These are phyloP conservation scores for Nakazawaea sp. DNA, from an alignment of 805 yeast species.

Conservation along the genomic window DNA sequence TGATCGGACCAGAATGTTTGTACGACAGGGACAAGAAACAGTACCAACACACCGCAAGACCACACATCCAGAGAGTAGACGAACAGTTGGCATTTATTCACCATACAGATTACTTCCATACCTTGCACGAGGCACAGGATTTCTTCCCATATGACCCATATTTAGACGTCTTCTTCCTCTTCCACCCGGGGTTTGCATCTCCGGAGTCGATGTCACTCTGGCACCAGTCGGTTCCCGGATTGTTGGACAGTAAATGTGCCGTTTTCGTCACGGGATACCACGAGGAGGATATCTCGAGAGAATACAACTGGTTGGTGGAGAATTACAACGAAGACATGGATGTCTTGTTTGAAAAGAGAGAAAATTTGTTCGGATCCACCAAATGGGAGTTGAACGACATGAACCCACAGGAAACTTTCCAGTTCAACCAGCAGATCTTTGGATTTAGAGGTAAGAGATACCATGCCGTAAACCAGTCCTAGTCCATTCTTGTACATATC, in stretches of 20 bases:
- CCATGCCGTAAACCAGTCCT: conserved; percentile 55
- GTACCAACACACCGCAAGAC: conserved; percentile 50
- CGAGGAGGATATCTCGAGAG: conserved; percentile 61
- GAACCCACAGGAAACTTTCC: conserved; percentile 90
- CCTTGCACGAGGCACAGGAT: conserved; percentile 84
- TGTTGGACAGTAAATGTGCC: conserved; percentile 90
- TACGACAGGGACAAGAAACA: conserved; percentile 66
- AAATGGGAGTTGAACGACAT: conserved; percentile 93
- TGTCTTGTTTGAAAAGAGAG: conserved; percentile 64
- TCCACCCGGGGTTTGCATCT: conserved; percentile 92
- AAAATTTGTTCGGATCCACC: conserved; percentile 75
- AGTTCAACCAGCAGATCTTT: conserved; percentile 82
- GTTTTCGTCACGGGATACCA: conserved; percentile 88
- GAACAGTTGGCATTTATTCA: conserved; percentile 66
- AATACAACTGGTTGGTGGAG: conserved; percentile 60
- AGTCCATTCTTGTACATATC: neutral
- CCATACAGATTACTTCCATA: conserved; percentile 90
- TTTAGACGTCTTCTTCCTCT: conserved; percentile 83
- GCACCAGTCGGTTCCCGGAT: conserved; percentile 78
- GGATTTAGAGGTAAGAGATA: conserved; percentile 96
- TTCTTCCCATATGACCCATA: conserved; percentile 98
- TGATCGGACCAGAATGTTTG: conserved; percentile 89
- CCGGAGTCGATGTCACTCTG: conserved; percentile 75
- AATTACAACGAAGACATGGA: conserved; percentile 75
- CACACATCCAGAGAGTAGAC: conserved; percentile 70